phyloP scores from a whole-genome alignment of 768 basidiomycete genomes.

The Pluteus cervinus region DNA sequence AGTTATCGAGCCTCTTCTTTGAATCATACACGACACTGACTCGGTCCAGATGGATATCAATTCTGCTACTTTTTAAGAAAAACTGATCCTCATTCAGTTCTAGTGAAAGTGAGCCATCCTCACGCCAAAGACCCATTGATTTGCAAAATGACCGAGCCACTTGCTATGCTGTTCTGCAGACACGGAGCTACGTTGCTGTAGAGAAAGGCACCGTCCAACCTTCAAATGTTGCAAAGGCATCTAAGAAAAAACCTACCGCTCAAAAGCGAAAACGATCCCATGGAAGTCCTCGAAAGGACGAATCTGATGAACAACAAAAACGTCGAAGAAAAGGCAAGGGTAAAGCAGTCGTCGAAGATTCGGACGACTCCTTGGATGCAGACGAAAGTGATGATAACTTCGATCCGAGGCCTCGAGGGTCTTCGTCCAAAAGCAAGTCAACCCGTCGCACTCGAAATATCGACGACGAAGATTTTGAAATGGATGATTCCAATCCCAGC shows the following conservation, averaged over 20 bases:
- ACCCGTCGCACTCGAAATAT: too few relatives aligned
- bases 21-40: constrained; percentile 1
- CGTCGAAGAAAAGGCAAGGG: constrained; percentile 16
- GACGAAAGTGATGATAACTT: constrained; percentile 2
- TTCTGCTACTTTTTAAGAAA: constrained; percentile 88
- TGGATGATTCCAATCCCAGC: not conserved
- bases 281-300: too few relatives aligned
- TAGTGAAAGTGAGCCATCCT: constrained; percentile 63
- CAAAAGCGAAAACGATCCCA: too few relatives aligned
- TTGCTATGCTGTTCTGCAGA: too few relatives aligned
- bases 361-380: not conserved
- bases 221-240: too few relatives aligned
- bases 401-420: too few relatives aligned
- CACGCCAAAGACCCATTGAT: too few relatives aligned
- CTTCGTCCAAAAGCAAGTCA: too few relatives aligned
- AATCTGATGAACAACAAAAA: not conserved
- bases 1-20: constrained; percentile 12
- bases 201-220: too few relatives aligned
- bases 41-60: constrained; percentile 70
- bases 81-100: constrained; percentile 73
- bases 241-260: too few relatives aligned
- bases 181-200: too few relatives aligned
- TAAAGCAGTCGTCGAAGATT: constrained; percentile 7
- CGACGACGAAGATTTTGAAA: constrained; percentile 3
- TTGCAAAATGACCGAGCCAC: too few relatives aligned